Evolutionary conservation across 169 alveolate genomes (phyloP), one percentile per base, ranked within the genome.

Genomic region (Plasmodium knowlesi): DNA sequence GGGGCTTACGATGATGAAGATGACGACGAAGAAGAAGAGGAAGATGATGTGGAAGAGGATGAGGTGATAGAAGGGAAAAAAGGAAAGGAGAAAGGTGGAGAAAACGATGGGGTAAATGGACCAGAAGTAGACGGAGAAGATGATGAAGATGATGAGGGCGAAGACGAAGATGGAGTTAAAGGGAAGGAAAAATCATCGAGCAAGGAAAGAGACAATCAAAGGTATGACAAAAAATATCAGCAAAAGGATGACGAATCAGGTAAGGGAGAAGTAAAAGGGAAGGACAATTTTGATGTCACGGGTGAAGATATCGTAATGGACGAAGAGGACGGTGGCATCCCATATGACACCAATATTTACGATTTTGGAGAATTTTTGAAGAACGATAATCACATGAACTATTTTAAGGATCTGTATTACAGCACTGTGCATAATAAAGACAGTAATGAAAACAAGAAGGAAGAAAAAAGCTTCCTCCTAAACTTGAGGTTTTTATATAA

Each of bases 361-460:
- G 50, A 34, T 25, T 54, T 34, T 74, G 72, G n/a, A 39, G 86
- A 81, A 50, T n/a, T 50, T 28, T 6, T 9, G 16, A 22, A 71
- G 54, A 30, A 41, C 19, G 53, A 70, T 22, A 83, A 71, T 9
- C 74, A 67, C 74, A 83, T 67, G 46, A 22, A 41, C 6, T 70
- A 83, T 71, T 83, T 83, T n/a, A 83, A 41, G 74, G 76, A 83
- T 25, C 32, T 67, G 8, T 83, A 83, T 83, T 83, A 83, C 53
- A 72, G 57, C 54, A 67, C 79, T 30, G 76, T 28, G 28, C 53
- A 84, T 84, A 16, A 74, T 5, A 22, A 28, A 25, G 84, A 28
- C 22, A 4, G 25, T 37, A 39, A 74, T 16, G 28, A 25, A 0
- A 19, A 73, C 74, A 14, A 30, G 6, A 25, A 54, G 9, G 82